Evolutionary conservation across 1,139 yeast species (phyloP).

Genomic region (Suhomyces bokatorum): DNA sequence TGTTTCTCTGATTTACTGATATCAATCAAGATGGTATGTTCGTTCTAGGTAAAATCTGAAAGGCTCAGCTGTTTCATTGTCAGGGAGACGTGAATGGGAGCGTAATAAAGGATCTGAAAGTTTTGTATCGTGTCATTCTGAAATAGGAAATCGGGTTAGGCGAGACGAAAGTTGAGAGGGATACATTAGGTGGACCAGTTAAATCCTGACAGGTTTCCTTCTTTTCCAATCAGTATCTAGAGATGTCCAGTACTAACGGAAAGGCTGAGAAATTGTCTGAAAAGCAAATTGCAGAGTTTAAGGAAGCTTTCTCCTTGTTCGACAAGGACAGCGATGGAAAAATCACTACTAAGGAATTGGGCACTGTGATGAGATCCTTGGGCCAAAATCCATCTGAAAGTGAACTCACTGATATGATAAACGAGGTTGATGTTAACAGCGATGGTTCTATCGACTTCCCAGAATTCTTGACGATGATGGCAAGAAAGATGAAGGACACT

Average conservation of each 20-base stretch:
- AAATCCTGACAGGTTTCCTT: neutral
- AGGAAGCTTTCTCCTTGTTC: conserved; percentile 94
- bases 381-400: conserved; percentile 97
- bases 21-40: neutral
- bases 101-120: neutral
- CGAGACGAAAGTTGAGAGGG: neutral
- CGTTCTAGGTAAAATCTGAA: neutral
- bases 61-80: neutral
- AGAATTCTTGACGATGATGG: conserved; percentile 81
- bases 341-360: conserved; percentile 92
- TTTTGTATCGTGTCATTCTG: neutral
- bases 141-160: conserved; percentile 3
- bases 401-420: conserved; percentile 93
- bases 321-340: conserved; percentile 96
- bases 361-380: conserved; percentile 96
- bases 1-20: neutral
- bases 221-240: neutral
- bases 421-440: conserved; percentile 93
- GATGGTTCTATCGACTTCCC: conserved; percentile 94
- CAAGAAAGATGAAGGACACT: conserved; percentile 94
- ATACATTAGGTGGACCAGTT: neutral
- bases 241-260: conserved; percentile 10
- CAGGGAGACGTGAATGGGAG: neutral
- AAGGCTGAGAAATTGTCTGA: conserved; percentile 88
- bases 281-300: conserved; percentile 94